Base-by-base conservation (phyloP, 2,329 filamentous ascomycete species). In the Clarireedia homoeocarpa region DNA sequence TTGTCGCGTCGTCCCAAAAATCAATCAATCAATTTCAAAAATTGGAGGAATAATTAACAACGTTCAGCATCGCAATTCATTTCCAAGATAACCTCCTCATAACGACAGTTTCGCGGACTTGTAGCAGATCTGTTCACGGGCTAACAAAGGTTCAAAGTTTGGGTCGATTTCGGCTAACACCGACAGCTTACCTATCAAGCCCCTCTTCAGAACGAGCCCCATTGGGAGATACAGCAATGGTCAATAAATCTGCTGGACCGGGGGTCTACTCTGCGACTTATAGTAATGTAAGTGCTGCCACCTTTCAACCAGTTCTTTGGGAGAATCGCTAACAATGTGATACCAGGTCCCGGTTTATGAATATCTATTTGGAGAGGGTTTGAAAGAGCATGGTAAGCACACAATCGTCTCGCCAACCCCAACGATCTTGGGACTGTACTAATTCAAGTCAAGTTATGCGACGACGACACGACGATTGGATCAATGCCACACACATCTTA, bases 401-500 rank as follows among this genome's bases (percentile, higher is more conserved):
- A 15, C 36, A 3, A 23, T 45, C 17, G 38, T 51, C 27, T n/a
- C 20, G 15, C 40, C 27, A 10, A 30, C 27, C 7, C 27, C 27
- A 7, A 17, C n/a, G 34, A 12, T 15, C n/a, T 17, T 14, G 12
- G 2, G 34, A 62, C 24, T 6, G 5, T 12, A 44, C 45, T 52
- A 12, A 61, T 17, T 51, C 4, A 14, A 4, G 5, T 17, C 9
- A 20, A 69, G 67, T 97, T 62, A 99, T 99, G 94, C 87, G 94
- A 71, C 84, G 94, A 51, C 85, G 92, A 58, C 82, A 84, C 53
- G 94, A 99, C 72, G 85, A 97, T 73, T 99, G 92, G 91, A 94
- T 99, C 75, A 99, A 99, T 77, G 94, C 94, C n/a, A 99, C 94
- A 53, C 94, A 99, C 70, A 97, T 99, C 58, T 77, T 99, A 49